Evolutionary conservation across 106 monocot species (phyloP).

Genomic region (Dendrobium huoshanense): DNA sequence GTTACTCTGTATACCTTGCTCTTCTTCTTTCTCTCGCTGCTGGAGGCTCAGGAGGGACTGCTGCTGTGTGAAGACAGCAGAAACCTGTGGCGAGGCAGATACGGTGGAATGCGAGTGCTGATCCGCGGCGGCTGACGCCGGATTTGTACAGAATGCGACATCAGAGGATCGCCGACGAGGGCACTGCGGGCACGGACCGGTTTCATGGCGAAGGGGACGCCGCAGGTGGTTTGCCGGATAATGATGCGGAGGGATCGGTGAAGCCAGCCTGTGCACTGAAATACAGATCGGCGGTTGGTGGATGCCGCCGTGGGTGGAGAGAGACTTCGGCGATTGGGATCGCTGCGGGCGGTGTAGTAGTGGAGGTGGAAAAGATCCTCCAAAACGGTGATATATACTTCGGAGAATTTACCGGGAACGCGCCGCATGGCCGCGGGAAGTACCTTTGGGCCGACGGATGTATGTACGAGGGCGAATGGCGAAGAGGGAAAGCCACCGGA

Average conservation of each 20-base stretch:
- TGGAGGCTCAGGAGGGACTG: too few species aligned
- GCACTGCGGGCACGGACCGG: background rate
- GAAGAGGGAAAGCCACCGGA: conserved; percentile 60
- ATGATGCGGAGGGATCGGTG: background rate
- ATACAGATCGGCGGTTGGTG: background rate
- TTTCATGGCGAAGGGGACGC: background rate
- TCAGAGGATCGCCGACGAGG: background rate
- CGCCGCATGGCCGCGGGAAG: conserved; percentile 53
- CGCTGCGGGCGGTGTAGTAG: background rate
- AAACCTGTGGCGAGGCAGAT: background rate
- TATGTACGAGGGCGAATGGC: conserved; percentile 66
- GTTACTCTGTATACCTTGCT: too few species aligned
- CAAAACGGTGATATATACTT: conserved; percentile 51
- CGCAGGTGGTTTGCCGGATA: too few species aligned
- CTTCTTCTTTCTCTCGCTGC: too few species aligned
- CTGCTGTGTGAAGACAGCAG: too few species aligned
- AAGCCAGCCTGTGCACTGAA: background rate
- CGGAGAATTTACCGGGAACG: conserved; percentile 31
- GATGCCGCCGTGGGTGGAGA: conserved; percentile 1
- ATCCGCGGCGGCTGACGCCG: background rate
- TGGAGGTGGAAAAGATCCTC: conserved; percentile 34
- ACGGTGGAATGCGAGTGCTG: background rate
- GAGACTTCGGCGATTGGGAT: background rate
- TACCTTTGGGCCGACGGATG: conserved; percentile 68
- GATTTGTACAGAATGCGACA: background rate